These are phyloP conservation scores for Trichoderma sp. DNA, from an alignment of 2,329 filamentous ascomycete species.

Conservation along the genomic window DNA sequence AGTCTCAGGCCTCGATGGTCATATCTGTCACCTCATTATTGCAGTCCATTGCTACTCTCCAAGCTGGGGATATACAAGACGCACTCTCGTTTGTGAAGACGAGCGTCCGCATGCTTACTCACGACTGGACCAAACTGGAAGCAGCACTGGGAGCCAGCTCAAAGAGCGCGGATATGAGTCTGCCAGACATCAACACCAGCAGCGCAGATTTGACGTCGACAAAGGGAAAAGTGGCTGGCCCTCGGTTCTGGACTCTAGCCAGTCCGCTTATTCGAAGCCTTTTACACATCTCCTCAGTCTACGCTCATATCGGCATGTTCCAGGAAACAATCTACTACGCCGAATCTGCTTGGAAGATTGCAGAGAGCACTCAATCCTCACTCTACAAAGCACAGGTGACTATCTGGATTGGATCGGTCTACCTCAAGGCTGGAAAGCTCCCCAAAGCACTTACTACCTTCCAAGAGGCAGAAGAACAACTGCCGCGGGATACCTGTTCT, in stretches of 20 bases:
- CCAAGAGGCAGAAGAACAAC: slow-evolving; percentile 50
- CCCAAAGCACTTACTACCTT: slow-evolving; percentile 56
- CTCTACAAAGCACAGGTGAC: slow-evolving; percentile 55
- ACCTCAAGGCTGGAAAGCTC: slow-evolving; percentile 55
- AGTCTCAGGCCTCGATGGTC: slow-evolving; percentile 32
- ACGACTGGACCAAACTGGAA: slow-evolving; percentile 55
- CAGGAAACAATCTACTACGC: slow-evolving; percentile 86
- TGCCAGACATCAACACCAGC: slow-evolving; percentile 31
- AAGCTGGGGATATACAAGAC: slow-evolving; percentile 56
- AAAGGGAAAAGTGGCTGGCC: slow-evolving; percentile 34
- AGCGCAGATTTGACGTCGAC: slow-evolving; percentile 27
- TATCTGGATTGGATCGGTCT: slow-evolving; percentile 54
- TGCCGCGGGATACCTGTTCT: slow-evolving; percentile 41
- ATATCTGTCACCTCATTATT: slow-evolving; percentile 45
- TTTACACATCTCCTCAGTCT: slow-evolving; percentile 71
- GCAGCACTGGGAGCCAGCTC: slow-evolving; percentile 22
- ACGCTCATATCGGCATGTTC: slow-evolving; percentile 79
- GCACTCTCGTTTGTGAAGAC: slow-evolving; percentile 57
- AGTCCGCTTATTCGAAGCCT: slow-evolving; percentile 69
- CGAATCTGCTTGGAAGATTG: slow-evolving; percentile 77
- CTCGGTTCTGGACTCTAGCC: slow-evolving; percentile 77
- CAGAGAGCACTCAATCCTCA: slow-evolving; percentile 62
- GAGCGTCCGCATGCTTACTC: slow-evolving; percentile 53
- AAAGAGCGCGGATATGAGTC: slow-evolving; percentile 28
- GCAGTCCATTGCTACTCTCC: slow-evolving; percentile 63